Base-by-base conservation (phyloP, 2,329 filamentous ascomycete genomes). In the Mycogone perniciosa region DNA sequence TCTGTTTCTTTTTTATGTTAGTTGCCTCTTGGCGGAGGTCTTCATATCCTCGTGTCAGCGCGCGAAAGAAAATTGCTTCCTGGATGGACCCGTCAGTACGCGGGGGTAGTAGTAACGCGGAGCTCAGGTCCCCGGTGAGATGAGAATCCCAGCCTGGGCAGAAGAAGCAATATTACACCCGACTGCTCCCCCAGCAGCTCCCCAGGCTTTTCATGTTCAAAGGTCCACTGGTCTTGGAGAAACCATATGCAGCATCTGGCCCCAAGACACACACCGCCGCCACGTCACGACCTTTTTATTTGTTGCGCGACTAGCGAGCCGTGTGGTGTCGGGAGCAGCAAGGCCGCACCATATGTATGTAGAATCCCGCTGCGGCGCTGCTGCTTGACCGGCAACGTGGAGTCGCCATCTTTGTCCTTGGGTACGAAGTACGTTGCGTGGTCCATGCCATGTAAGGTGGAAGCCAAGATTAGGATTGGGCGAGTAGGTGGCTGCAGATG, bases 271-370 rank as follows among this genome's bases (percentile, higher is more conserved):
- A 46, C 51, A 50, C 48, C 48, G 48, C 48, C 51, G 51, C 51
- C 51, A 53, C 51, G 51, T 53, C 51, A 53, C 50, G 39, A 27
- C 41, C 10, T 34, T 52, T 31, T 20, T 45, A 40, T 52, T 37
- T 41, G 4, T 30, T 33, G 42, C 33, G 42, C 31, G 30, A 33
- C 42, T n/a, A 31, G 27, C 42, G n/a, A 44, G 26, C 7, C 33
- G 33, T 35, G 33, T 8, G 33, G 42, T 31, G 42, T 44, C 30
- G 29, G 42, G 30, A 47, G 38, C 43, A 51, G 44, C 30, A 43
- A 8, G 29, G 47, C 10, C 26, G 47, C 47, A 39, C 44, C 29
- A 26, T 44, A 50, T 50, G 33, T 30, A 6, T 39, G 13, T 40
- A 10, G 40, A 29, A 29, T 44, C 39, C 29, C 46, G 13, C 33